Evolutionary conservation across 768 basidiomycete species (phyloP).

Genomic region (Tulasnella sp.): DNA sequence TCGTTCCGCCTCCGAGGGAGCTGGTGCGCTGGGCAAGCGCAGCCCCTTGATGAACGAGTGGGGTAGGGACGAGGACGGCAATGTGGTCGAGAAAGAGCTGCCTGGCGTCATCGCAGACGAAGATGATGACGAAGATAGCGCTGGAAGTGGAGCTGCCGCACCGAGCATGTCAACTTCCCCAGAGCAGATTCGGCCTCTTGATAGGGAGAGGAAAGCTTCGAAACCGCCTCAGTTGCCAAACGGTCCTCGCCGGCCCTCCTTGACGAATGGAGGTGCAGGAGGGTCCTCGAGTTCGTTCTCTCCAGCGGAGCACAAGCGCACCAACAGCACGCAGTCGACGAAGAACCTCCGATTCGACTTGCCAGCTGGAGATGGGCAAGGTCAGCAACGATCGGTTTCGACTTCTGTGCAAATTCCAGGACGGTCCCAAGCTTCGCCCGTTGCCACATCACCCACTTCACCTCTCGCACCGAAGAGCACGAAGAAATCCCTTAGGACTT

Average conservation of each 20-base stretch:
- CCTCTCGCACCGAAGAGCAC: not conserved
- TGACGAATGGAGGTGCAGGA: slow-evolving; percentile 5
- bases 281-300: slow-evolving; percentile 17
- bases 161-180: not conserved
- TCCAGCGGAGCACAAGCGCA: slow-evolving; percentile 20
- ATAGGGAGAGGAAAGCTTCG: slow-evolving; percentile 5
- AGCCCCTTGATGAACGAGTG: slow-evolving; percentile 24
- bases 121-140: slow-evolving; percentile 21
- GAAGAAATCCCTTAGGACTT: slow-evolving; percentile 13
- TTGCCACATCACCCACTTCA: not conserved
- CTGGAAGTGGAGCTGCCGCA: not conserved
- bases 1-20: slow-evolving; percentile 30
- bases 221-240: not conserved
- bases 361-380: not conserved
- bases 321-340: slow-evolving; percentile 29
- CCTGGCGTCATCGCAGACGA: slow-evolving; percentile 29
- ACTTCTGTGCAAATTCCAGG: not conserved
- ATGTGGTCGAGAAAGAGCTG: slow-evolving; percentile 13
- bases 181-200: not conserved
- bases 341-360: slow-evolving; percentile 31
- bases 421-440: slow-evolving; percentile 7
- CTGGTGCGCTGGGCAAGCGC: slow-evolving; percentile 25
- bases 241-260: slow-evolving; percentile 28
- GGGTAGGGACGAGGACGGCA: slow-evolving; percentile 24
- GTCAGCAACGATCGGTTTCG: not conserved